Evolutionary conservation across 192 early-diverging fungal species (phyloP).

Genomic region (Cladochytrium replicatum): DNA sequence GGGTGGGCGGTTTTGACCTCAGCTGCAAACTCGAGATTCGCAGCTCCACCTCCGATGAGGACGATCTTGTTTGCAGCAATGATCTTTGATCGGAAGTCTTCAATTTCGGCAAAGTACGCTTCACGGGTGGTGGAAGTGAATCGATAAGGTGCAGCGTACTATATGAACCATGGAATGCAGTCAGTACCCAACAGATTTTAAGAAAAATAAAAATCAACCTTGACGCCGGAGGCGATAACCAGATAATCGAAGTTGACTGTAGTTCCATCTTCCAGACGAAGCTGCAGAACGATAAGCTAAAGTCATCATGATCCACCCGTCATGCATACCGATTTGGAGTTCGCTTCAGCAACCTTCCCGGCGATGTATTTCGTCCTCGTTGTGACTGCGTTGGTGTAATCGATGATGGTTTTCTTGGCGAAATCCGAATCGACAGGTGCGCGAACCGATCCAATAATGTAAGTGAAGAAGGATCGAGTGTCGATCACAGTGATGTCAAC

Average conservation of each 20-base stretch:
- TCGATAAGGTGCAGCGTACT: not conserved
- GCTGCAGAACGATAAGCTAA: not conserved
- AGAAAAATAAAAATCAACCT: no score
- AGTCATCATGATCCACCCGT: not conserved
- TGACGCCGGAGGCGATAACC: not conserved
- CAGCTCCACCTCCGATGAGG: not conserved
- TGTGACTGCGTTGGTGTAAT: not conserved
- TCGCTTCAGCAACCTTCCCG: not conserved
- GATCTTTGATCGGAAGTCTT: not conserved
- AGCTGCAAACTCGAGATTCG: not conserved
- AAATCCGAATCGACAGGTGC: not conserved
- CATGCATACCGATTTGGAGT: not conserved
- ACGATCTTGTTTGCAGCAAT: not conserved
- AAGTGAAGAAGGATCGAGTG: not conserved
- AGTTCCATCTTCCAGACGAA: not conserved
- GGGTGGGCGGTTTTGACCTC: not conserved
- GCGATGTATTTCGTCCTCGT: not conserved
- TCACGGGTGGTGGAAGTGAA: not conserved
- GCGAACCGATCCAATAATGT: not conserved
- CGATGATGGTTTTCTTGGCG: not conserved
- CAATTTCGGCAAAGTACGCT: not conserved
- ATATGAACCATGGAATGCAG: no score
- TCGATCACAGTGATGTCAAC: not conserved
- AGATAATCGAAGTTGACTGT: not conserved
- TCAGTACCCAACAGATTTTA: no score